Evolutionary conservation across 352 stramenopile genomes (phyloP), one percentile per base, ranked within the genome.

Genomic region (Pythium brassicae): DNA sequence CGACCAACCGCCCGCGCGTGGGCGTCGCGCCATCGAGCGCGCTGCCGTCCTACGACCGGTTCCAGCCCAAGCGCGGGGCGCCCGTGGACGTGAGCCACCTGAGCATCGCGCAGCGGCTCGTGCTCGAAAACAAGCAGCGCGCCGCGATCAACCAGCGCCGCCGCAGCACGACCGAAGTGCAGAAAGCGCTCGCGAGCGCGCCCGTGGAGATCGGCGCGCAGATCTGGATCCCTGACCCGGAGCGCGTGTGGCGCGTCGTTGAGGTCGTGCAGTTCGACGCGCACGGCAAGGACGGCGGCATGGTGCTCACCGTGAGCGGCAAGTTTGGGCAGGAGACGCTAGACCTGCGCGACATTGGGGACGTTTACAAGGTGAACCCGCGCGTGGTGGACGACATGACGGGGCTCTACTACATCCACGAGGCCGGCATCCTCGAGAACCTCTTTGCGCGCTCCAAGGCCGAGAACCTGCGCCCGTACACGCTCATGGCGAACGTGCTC

Each of bases 341-440:
- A 40, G 86, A 95, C 40, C 62, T 94, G 70, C 77, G 83, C 47
- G 86, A 93, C 66, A 76, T 93, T 37, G 82, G 83, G 26, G 83
- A 95, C 62, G 49, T 95, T 34, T 95, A 95, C 69, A 80, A 82
- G 60, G 83, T 95, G 11, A 92, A 93, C 69, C 85, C 85, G 32
- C 83, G 85, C 57, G 78, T 91, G 4, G 83, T 92, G 9, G 85
- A 94, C 63, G 85, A 94, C 67, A 94, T 94, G 85, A 94, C 85
- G 39, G 57, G 76, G 19, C 73, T 94, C 25, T 94, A 94, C 71
- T 94, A 92, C 68, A 94, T 94, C 68, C 85, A 94, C 69, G 85
- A 94, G 62, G 83, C 85, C 27, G 85, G 85, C 27, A 91, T 94
- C 53, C 58, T 94, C 2, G 80, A 89, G 57, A 94, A 94, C 62